A percentile compares a stretch with the other conserved stretches of the same genome.
These are phyloP conservation scores for Scedosporium minutisporum DNA, from an alignment of 2,329 filamentous ascomycete genomes.

Conservation along the genomic window DNA sequence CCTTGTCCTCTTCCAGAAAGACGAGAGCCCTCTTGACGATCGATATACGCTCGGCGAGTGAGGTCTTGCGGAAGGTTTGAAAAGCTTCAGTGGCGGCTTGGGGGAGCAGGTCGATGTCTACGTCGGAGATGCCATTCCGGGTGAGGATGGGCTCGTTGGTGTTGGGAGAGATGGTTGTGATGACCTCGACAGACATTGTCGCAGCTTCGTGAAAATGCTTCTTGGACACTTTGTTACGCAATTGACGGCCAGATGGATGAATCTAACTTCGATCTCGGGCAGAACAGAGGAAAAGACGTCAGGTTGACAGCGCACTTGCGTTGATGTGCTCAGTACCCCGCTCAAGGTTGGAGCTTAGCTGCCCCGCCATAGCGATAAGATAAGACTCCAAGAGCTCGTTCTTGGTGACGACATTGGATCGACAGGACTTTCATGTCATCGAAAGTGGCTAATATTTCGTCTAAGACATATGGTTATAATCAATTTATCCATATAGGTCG, in stretches of 20 bases:
- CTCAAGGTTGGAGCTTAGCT: not conserved
- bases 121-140: conserved; percentile 61
- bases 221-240: not conserved
- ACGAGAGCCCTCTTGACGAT: conserved; percentile 75
- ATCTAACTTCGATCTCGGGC: not conserved
- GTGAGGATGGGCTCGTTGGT: conserved; percentile 79
- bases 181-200: conserved; percentile 53
- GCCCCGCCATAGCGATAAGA: not conserved
- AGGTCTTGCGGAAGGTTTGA: conserved; percentile 63
- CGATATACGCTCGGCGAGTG: conserved; percentile 63
- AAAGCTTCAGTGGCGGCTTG: conserved; percentile 66
- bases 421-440: too few relatives aligned
- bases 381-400: not conserved
- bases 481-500: too few relatives aligned
- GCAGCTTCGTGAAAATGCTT: not conserved
- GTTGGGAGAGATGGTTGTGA: conserved; percentile 78
- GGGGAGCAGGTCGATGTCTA: conserved; percentile 64
- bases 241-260: not conserved
- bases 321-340: too few relatives aligned
- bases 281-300: not conserved
- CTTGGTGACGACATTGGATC: not conserved
- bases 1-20: conserved; percentile 58
- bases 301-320: not conserved
- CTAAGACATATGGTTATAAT: too few relatives aligned
- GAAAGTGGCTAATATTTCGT: too few relatives aligned